Evolutionary conservation across 345 rosid species (phyloP).

Genomic region (Melaleuca alternifolia): DNA sequence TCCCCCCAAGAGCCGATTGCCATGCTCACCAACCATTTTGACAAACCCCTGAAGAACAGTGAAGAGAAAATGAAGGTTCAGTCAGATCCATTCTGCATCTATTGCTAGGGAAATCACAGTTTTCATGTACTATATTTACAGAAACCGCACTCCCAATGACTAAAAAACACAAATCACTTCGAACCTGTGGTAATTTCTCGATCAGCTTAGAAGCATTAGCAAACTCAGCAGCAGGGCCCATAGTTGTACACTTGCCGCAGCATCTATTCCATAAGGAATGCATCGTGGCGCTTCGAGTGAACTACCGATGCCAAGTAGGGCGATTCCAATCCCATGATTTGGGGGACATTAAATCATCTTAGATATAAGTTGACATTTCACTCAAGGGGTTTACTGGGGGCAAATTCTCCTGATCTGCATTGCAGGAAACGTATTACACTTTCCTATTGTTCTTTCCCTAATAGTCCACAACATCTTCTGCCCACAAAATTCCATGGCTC

Average conservation of each 20-base stretch:
- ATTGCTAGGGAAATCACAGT: neutral
- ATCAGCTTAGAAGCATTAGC: neutral
- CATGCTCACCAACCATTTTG: neutral
- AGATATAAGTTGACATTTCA: neutral
- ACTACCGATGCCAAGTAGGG: neutral
- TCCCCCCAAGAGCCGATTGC: neutral
- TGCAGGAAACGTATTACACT: neutral
- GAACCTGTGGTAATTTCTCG: neutral
- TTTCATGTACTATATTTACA: neutral
- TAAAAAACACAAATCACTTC: neutral
- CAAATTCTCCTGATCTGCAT: neutral
- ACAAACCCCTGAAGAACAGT: neutral
- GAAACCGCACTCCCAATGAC: neutral
- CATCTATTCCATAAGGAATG: neutral
- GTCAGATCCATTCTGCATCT: neutral
- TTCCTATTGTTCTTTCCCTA: neutral
- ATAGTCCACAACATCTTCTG: neutral
- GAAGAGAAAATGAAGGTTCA: neutral
- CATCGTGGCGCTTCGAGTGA: neutral
- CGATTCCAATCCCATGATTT: neutral
- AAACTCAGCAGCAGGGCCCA: neutral
- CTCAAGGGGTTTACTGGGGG: neutral
- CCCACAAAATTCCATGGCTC: neutral
- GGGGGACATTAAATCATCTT: neutral
- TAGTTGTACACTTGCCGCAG: neutral